Evolutionary conservation across 805 yeast species (phyloP).

Genomic region (Kurtzmaniella fragi): DNA sequence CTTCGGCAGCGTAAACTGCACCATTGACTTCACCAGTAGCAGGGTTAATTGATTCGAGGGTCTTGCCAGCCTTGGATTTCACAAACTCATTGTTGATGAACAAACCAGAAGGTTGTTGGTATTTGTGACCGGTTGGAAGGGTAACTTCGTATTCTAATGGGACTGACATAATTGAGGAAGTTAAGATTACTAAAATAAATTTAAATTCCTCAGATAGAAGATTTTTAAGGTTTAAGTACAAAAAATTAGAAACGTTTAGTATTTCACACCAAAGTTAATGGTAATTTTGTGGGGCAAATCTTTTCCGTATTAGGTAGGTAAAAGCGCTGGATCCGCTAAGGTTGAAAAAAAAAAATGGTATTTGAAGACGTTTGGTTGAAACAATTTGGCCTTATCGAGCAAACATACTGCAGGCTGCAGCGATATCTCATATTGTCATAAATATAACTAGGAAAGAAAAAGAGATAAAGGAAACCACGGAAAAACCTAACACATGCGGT

Average conservation of each 20-base stretch:
- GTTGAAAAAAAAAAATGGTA: too few species aligned
- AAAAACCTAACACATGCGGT: too few species aligned
- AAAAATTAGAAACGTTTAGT: too few species aligned
- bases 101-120: slow-evolving; percentile 56
- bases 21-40: slow-evolving; percentile 40
- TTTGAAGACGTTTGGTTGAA: too few species aligned
- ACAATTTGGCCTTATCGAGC: too few species aligned
- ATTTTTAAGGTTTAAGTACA: too few species aligned
- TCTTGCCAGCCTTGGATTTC: slow-evolving; percentile 26
- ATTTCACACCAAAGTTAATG: neutral
- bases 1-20: slow-evolving; percentile 35
- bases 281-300: neutral
- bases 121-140: slow-evolving; percentile 47
- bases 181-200: neutral
- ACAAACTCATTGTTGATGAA: slow-evolving; percentile 46
- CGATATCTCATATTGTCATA: too few species aligned
- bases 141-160: slow-evolving; percentile 36
- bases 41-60: slow-evolving; percentile 40
- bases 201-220: neutral
- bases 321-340: neutral
- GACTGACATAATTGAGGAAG: slow-evolving; percentile 22
- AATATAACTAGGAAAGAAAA: too few species aligned
- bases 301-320: neutral
- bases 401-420: too few species aligned
- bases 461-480: too few species aligned